Evolutionary conservation across 208 protist genomes (phyloP).

Genomic region (Acanthamoeba triangularis): DNA sequence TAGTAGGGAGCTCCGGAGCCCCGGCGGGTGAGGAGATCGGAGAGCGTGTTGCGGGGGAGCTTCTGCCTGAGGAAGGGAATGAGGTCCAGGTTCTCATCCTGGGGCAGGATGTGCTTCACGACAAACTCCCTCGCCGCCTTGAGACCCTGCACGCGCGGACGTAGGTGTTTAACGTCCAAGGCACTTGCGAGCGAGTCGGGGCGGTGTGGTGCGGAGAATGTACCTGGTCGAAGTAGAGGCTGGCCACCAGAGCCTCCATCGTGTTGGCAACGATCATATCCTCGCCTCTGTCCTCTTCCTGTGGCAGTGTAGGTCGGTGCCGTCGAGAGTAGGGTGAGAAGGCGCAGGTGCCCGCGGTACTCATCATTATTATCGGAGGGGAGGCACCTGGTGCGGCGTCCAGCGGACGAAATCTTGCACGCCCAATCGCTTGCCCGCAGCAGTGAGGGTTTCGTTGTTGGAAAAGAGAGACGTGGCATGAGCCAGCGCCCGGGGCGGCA

Average conservation of each 20-base stretch:
- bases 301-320: background rate
- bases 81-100: slow-evolving; percentile 54
- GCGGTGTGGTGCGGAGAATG: background rate
- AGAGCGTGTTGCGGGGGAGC: slow-evolving; percentile 30
- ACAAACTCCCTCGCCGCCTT: slow-evolving; percentile 48
- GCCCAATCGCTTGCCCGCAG: slow-evolving; percentile 46
- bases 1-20: slow-evolving; percentile 61
- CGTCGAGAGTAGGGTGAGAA: background rate
- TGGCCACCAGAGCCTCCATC: slow-evolving; percentile 48
- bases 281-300: slow-evolving; percentile 23
- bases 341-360: background rate
- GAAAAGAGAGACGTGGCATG: background rate
- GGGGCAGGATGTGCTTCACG: background rate
- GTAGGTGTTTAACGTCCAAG: background rate
- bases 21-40: slow-evolving; percentile 24
- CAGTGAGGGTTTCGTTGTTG: background rate
- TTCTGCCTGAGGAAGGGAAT: slow-evolving; percentile 53
- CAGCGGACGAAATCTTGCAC: slow-evolving; percentile 48
- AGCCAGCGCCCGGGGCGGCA: slow-evolving; percentile 33
- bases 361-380: background rate
- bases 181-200: background rate
- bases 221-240: slow-evolving; percentile 54
- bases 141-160: background rate
- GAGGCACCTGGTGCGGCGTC: background rate
- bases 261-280: slow-evolving; percentile 2